A percentile compares a stretch with the other conserved stretches of the same genome.
These are phyloP conservation scores for Leccinum imitatum DNA, from an alignment of 768 basidiomycete genomes.

Conservation along the genomic window DNA sequence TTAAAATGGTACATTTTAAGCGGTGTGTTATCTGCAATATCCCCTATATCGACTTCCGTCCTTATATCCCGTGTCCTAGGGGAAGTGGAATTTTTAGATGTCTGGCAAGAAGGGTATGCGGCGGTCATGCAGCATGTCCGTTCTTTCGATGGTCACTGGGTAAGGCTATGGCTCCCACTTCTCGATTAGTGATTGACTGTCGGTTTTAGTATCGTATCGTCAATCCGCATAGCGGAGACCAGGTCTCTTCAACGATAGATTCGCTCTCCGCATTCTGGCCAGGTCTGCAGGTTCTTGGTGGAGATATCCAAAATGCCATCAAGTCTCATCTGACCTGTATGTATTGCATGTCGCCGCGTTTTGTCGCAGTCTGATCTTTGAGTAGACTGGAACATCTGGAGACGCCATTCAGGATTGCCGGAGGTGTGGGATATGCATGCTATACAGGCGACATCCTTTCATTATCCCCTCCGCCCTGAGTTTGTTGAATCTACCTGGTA, in stretches of 20 bases:
- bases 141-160: slow-evolving; percentile 85
- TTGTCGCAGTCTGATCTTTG: slow-evolving; percentile 1
- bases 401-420: slow-evolving; percentile 81
- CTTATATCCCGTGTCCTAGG: slow-evolving; percentile 38
- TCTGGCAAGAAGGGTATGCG: slow-evolving; percentile 82
- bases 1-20: slow-evolving; percentile 90
- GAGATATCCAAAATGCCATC: slow-evolving; percentile 87
- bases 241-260: slow-evolving; percentile 79
- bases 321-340: slow-evolving; percentile 87
- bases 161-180: slow-evolving; percentile 30
- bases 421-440: slow-evolving; percentile 88
- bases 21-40: slow-evolving; percentile 40
- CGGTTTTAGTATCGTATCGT: slow-evolving; percentile 73
- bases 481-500: slow-evolving; percentile 98
- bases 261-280: slow-evolving; percentile 97
- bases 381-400: slow-evolving; percentile 91
- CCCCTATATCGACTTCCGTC: not conserved
- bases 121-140: slow-evolving; percentile 85
- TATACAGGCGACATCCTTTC: slow-evolving; percentile 67
- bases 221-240: slow-evolving; percentile 76
- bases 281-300: slow-evolving; percentile 87
- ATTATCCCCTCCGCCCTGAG: slow-evolving; percentile 85
- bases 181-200: slow-evolving; percentile 3
- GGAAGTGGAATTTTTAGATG: slow-evolving; percentile 76
- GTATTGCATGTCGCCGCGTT: slow-evolving; percentile 22